Conservation (phyloP, 2,329 filamentous ascomycete genomes). For the Paraphaeosphaeria minitans region DNA sequence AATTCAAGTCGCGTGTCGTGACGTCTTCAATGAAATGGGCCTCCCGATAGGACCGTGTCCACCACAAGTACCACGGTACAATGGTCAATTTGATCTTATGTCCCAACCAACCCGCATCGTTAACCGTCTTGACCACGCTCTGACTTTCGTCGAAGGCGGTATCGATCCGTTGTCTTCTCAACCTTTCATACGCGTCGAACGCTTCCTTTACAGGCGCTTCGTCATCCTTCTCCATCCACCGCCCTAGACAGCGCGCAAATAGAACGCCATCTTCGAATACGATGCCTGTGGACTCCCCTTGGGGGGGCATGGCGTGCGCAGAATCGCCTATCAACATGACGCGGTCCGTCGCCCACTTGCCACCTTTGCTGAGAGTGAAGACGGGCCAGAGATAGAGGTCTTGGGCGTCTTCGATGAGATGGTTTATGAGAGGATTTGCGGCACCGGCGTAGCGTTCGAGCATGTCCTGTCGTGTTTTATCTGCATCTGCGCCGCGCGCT, state of each 20-base stretch:
- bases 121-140: conserved; percentile 52
- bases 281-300: conserved; percentile 58
- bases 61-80: conserved; percentile 56
- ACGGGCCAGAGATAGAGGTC: conserved; percentile 55
- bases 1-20: conserved; percentile 47
- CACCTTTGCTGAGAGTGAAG: conserved; percentile 51
- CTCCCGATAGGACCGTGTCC: conserved; percentile 48
- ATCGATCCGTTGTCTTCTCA: conserved; percentile 53
- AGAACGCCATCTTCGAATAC: conserved; percentile 60
- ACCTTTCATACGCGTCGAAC: conserved; percentile 55
- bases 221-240: conserved; percentile 48
- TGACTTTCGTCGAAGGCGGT: conserved; percentile 54
- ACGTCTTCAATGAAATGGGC: conserved; percentile 55
- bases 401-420: conserved; percentile 49
- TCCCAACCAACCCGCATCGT: conserved; percentile 52
- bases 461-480: conserved; percentile 50
- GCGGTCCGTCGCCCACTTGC: conserved; percentile 52
- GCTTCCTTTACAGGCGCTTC: conserved; percentile 49
- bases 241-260: conserved; percentile 51
- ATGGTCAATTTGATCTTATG: conserved; percentile 53
- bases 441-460: conserved; percentile 48
- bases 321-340: conserved; percentile 54
- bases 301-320: conserved; percentile 58
- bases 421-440: conserved; percentile 42
- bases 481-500: conserved; percentile 50